These are phyloP conservation scores for Salvia sclarea DNA, from an alignment of 305 asterid genomes.

Conservation along the genomic window DNA sequence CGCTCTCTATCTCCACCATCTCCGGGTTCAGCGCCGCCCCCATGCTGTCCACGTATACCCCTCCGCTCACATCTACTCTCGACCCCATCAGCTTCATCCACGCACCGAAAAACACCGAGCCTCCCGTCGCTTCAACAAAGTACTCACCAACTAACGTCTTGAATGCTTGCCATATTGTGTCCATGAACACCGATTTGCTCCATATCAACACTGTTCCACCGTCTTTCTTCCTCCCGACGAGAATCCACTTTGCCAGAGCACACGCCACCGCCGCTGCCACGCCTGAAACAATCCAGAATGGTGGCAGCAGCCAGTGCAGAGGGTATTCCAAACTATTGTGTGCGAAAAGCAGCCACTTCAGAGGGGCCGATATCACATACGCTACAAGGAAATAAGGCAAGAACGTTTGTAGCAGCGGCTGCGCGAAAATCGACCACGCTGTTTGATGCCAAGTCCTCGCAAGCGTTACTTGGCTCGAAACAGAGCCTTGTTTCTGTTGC, in stretches of 20 bases:
- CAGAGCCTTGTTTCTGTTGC: constrained; percentile 29
- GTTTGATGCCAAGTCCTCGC: constrained; percentile 61
- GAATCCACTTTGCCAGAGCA: constrained; percentile 56
- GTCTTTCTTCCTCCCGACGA: constrained; percentile 71
- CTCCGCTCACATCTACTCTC: constrained; percentile 49
- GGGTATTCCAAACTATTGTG: constrained; percentile 39
- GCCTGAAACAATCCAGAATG: constrained; percentile 76
- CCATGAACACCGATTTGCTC: constrained; percentile 63
- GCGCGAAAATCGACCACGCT: constrained; percentile 57
- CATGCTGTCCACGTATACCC: constrained; percentile 78
- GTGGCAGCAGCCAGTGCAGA: constrained; percentile 58
- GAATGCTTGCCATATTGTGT: constrained; percentile 85
- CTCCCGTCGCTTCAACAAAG: constrained; percentile 68
- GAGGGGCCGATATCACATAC: constrained; percentile 51
- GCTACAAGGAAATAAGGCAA: constrained; percentile 68
- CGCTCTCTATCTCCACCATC: constrained; percentile 70
- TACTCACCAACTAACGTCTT: constrained; percentile 71
- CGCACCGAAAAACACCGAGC: constrained; percentile 54
- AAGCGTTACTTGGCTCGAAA: constrained; percentile 48
- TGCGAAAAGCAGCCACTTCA: constrained; percentile 35
- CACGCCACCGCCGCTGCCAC: constrained; percentile 48
- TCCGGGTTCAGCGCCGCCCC: constrained; percentile 88
- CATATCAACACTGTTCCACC: constrained; percentile 65
- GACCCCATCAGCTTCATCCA: constrained; percentile 94
- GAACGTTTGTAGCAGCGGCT: constrained; percentile 74